Conservation (phyloP, 2,329 filamentous ascomycete genomes). For the Diplocarpon mali region DNA sequence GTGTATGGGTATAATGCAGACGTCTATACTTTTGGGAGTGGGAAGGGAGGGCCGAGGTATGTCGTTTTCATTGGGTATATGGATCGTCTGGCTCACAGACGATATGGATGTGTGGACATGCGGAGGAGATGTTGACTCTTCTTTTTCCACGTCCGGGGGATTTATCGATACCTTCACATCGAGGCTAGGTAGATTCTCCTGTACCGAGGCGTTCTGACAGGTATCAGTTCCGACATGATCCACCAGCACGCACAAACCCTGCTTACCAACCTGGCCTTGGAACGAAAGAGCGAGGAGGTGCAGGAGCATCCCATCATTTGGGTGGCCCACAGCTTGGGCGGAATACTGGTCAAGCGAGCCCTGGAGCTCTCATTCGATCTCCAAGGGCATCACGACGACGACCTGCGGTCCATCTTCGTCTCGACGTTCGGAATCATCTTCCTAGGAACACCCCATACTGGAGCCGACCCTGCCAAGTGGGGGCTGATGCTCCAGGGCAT, state of each 20-base stretch:
- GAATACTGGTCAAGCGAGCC: constrained; percentile 60
- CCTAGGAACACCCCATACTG: constrained; percentile 65
- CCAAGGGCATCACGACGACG: constrained; percentile 46
- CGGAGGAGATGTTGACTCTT: too few species aligned
- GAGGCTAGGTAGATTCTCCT: too few species aligned
- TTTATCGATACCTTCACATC: too few species aligned
- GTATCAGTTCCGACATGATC: constrained; percentile 52
- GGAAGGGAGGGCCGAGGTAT: constrained; percentile 32
- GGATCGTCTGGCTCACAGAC: not conserved
- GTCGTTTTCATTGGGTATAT: not conserved
- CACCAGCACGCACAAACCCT: constrained; percentile 62
- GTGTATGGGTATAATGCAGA: constrained; percentile 70
- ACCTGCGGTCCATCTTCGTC: constrained; percentile 57
- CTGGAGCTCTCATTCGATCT: constrained; percentile 57
- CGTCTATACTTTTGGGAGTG: constrained; percentile 35
- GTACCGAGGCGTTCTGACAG: constrained; percentile 4
- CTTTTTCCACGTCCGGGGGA: too few species aligned
- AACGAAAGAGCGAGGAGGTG: constrained; percentile 47
- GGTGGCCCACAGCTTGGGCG: constrained; percentile 64
- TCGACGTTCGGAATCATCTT: constrained; percentile 70
- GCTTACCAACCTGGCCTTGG: constrained; percentile 49
- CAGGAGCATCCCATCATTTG: constrained; percentile 60
- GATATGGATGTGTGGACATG: not conserved
- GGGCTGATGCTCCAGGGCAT: constrained; percentile 57
- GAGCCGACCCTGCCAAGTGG: constrained; percentile 58